These are phyloP conservation scores for Entophlyctis luteolus DNA, from an alignment of 192 early-diverging fungal species.

Conservation along the genomic window DNA sequence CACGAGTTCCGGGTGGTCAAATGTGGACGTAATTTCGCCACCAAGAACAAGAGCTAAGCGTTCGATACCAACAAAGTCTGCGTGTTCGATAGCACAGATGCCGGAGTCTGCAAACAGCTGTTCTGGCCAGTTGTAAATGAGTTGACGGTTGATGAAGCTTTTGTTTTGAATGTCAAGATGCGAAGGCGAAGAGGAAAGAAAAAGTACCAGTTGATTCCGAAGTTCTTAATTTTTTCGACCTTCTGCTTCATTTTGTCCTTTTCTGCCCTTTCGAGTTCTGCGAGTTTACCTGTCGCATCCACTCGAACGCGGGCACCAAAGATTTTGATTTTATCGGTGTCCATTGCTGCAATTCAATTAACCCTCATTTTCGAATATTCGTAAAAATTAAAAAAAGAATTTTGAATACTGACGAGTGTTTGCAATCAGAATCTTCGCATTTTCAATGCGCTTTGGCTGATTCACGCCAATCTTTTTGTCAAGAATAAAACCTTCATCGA, in stretches of 20 bases:
- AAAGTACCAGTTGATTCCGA: slow-evolving; percentile 85
- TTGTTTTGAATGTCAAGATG: not conserved
- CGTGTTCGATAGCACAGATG: slow-evolving; percentile 96
- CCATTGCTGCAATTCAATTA: slow-evolving; percentile 73
- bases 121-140: slow-evolving; percentile 99
- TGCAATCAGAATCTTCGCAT: slow-evolving; percentile 93
- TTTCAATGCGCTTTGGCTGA: slow-evolving; percentile 93
- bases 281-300: slow-evolving; percentile 93
- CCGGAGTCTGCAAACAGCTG: slow-evolving; percentile 97
- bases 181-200: not conserved
- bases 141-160: slow-evolving; percentile 95
- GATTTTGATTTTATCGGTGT: slow-evolving; percentile 99
- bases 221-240: slow-evolving; percentile 95
- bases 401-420: slow-evolving; percentile 78
- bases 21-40: slow-evolving; percentile 97
- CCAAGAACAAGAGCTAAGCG: slow-evolving; percentile 94
- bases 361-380: not conserved
- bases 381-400: not conserved
- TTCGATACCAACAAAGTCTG: slow-evolving; percentile 98
- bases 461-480: slow-evolving; percentile 99
- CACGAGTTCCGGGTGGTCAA: slow-evolving; percentile 96
- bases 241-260: slow-evolving; percentile 97
- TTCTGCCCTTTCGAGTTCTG: slow-evolving; percentile 97
- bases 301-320: slow-evolving; percentile 97
- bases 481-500: slow-evolving; percentile 96